Evolutionary conservation across 2,329 filamentous ascomycete species (phyloP).

Genomic region (Chaetomium sp.): DNA sequence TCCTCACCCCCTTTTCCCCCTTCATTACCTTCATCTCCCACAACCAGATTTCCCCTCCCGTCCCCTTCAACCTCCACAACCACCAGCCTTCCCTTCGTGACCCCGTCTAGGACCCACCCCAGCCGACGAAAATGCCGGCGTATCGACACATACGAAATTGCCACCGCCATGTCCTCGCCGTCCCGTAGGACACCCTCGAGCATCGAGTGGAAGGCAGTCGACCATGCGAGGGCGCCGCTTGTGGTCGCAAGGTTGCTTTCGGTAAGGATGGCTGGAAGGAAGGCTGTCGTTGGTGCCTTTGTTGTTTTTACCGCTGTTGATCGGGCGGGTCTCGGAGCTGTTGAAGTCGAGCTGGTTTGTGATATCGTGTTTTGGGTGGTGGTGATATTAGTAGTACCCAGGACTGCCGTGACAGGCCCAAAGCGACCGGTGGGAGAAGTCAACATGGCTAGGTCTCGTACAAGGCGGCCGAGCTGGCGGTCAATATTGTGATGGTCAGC

Average conservation of each 20-base stretch:
- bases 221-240: slow-evolving; percentile 41
- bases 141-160: slow-evolving; percentile 50
- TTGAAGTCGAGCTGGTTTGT: too few relatives aligned
- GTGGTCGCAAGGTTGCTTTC: slow-evolving; percentile 4
- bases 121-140: slow-evolving; percentile 46
- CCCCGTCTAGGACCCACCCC: slow-evolving; percentile 43
- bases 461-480: slow-evolving; percentile 41
- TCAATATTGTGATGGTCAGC: slow-evolving; percentile 35
- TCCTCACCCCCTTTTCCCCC: slow-evolving; percentile 8
- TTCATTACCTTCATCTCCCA: slow-evolving; percentile 23
- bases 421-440: slow-evolving; percentile 43
- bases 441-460: slow-evolving; percentile 38
- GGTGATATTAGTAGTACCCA: slow-evolving; percentile 19
- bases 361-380: not conserved
- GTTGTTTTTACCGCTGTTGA: too few relatives aligned
- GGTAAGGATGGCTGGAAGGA: not conserved
- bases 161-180: slow-evolving; percentile 53
- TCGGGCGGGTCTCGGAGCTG: too few relatives aligned
- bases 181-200: slow-evolving; percentile 52
- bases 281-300: not conserved
- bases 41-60: slow-evolving; percentile 45
- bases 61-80: slow-evolving; percentile 50
- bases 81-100: slow-evolving; percentile 47
- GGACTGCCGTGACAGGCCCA: slow-evolving; percentile 37
- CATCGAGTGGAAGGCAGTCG: slow-evolving; percentile 49